Conservation (phyloP, 768 basidiomycete species). For the Mycena vulgaris region DNA sequence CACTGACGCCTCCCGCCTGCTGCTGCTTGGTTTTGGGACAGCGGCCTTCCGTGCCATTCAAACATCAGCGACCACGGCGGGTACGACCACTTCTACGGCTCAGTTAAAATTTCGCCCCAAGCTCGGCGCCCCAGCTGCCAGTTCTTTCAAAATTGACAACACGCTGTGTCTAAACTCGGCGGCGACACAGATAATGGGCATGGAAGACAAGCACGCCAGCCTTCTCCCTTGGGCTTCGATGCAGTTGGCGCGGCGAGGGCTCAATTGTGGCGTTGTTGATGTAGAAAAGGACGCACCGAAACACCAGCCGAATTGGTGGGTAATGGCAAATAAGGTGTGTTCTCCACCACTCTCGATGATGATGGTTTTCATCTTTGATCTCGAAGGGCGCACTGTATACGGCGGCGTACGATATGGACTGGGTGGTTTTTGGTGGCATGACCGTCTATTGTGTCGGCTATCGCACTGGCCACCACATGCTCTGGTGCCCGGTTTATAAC, state of each 20-base stretch:
- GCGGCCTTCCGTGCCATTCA: neutral
- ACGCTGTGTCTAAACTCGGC: neutral
- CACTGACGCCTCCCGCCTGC: neutral
- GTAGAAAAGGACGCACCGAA: neutral
- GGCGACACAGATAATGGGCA: neutral
- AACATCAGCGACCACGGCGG: neutral
- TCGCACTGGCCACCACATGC: conserved; percentile 7
- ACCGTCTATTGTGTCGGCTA: conserved; percentile 7
- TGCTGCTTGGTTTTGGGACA: neutral
- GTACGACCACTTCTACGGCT: neutral
- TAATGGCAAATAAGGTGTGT: conserved; percentile 25
- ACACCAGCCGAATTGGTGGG: conserved; percentile 21
- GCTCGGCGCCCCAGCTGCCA: neutral
- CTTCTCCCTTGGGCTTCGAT: neutral
- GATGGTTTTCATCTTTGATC: neutral
- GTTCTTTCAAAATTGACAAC: neutral
- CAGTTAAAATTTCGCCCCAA: neutral
- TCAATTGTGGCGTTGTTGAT: conserved; percentile 2
- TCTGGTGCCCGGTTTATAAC: conserved; percentile 12
- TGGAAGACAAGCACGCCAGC: conserved; percentile 5
- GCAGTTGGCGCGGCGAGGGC: conserved; percentile 9
- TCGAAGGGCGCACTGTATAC: conserved; percentile 24
- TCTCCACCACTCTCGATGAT: neutral
- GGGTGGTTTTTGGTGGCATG: conserved; percentile 9
- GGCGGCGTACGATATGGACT: conserved; percentile 15